These are phyloP conservation scores for Colletotrichum truncatum DNA, from an alignment of 2,329 filamentous ascomycete species.

Conservation along the genomic window DNA sequence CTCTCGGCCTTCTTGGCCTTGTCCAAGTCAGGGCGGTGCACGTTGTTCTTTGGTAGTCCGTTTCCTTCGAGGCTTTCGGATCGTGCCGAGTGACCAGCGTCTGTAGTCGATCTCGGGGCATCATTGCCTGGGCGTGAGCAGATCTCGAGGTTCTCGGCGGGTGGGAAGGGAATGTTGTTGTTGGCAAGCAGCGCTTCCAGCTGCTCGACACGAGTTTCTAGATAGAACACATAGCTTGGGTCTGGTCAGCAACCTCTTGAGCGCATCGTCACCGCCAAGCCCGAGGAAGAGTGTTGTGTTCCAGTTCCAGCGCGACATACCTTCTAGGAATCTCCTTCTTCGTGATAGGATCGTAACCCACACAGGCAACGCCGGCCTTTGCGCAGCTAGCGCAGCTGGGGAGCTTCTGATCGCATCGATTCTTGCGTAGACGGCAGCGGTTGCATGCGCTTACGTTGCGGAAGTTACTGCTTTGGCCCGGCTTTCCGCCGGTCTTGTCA, in stretches of 20 bases:
- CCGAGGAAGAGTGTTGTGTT: neutral
- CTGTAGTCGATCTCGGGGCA: slow-evolving; percentile 40
- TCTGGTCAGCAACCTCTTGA: neutral
- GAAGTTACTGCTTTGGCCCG: slow-evolving; percentile 72
- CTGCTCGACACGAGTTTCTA: slow-evolving; percentile 86
- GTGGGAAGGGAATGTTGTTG: slow-evolving; percentile 76
- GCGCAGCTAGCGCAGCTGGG: slow-evolving; percentile 92
- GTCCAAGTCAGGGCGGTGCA: slow-evolving; percentile 25
- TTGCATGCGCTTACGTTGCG: slow-evolving; percentile 95
- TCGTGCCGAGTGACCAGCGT: slow-evolving; percentile 43
- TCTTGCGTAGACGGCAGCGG: slow-evolving; percentile 90
- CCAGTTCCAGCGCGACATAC: slow-evolving; percentile 58
- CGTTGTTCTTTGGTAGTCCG: slow-evolving; percentile 51
- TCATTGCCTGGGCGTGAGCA: slow-evolving; percentile 60
- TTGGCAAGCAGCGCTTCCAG: slow-evolving; percentile 79
- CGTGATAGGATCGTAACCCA: slow-evolving; percentile 95
- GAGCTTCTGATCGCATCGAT: slow-evolving; percentile 91
- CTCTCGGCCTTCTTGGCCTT: slow-evolving; percentile 44
- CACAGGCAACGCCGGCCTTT: slow-evolving; percentile 90
- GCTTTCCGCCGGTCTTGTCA: slow-evolving; percentile 47
- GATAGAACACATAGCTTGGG: slow-evolving; percentile 88
- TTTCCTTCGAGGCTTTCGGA: slow-evolving; percentile 41
- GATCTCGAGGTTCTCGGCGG: slow-evolving; percentile 74
- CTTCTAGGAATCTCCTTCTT: slow-evolving; percentile 94
- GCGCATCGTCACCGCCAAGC: slow-evolving; percentile 48